Evolutionary conservation across 768 basidiomycete species (phyloP).

Genomic region (Boletus huronensis): DNA sequence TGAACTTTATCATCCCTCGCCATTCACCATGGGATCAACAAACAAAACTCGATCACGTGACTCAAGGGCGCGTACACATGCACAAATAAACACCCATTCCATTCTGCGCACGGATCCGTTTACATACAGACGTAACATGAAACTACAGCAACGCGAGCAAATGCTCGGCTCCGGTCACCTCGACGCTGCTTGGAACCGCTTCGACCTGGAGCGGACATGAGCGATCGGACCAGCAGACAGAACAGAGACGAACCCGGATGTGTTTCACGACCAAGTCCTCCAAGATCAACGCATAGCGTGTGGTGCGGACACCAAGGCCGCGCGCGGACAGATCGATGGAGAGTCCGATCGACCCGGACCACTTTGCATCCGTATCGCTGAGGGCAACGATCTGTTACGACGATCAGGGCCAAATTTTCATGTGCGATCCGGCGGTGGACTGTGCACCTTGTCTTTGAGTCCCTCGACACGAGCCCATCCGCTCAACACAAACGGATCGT

Average conservation of each 20-base stretch:
- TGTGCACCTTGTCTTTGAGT: slow-evolving; percentile 61
- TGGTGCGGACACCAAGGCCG: slow-evolving; percentile 57
- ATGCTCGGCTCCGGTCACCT: slow-evolving; percentile 11
- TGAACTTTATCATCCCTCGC: slow-evolving; percentile 32
- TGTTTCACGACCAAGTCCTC: slow-evolving; percentile 71
- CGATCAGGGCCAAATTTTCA: neutral
- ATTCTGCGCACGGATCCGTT: slow-evolving; percentile 18
- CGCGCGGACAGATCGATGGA: slow-evolving; percentile 45
- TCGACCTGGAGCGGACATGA: slow-evolving; percentile 15
- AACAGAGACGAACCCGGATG: slow-evolving; percentile 44
- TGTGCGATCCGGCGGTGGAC: slow-evolving; percentile 26
- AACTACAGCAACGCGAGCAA: slow-evolving; percentile 7
- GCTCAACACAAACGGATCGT: slow-evolving; percentile 58
- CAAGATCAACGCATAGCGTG: slow-evolving; percentile 60
- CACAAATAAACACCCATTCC: slow-evolving; percentile 21
- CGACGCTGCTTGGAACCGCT: neutral
- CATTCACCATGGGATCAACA: slow-evolving; percentile 29
- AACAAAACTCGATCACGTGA: slow-evolving; percentile 35
- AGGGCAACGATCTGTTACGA: slow-evolving; percentile 51
- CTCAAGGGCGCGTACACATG: slow-evolving; percentile 29
- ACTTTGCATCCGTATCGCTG: slow-evolving; percentile 52
- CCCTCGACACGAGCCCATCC: slow-evolving; percentile 59
- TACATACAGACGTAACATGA: neutral
- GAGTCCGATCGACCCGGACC: slow-evolving; percentile 55
- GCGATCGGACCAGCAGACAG: neutral